Evolutionary conservation across 331 rosid species (phyloP).

Genomic region (Stylosanthes scabra): DNA sequence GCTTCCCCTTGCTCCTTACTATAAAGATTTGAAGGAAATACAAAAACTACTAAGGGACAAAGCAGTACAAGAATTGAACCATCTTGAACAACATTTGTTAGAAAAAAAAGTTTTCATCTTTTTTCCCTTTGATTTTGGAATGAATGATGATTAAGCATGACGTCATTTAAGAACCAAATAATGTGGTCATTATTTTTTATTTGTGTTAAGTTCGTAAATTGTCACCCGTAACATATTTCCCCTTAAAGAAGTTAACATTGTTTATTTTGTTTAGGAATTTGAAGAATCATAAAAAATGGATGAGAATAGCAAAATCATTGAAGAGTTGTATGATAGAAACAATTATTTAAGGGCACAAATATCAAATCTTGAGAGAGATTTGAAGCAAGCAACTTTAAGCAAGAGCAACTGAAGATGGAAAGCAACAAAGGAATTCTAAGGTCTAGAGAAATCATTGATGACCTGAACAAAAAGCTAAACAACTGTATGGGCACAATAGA

Average conservation of each 20-base stretch:
- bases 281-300: slow-evolving; percentile 99
- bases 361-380: slow-evolving; percentile 70
- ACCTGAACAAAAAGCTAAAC: slow-evolving; percentile 75
- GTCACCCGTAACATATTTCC: slow-evolving; percentile 5
- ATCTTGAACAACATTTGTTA: slow-evolving; percentile 95
- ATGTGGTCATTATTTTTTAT: not conserved
- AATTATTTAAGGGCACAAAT: slow-evolving; percentile 66
- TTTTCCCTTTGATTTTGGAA: slow-evolving; percentile 18
- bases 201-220: slow-evolving; percentile 14
- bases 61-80: slow-evolving; percentile 74
- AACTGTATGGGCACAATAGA: slow-evolving; percentile 69
- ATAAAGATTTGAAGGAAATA: slow-evolving; percentile 70
- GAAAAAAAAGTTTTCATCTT: slow-evolving; percentile 72
- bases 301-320: slow-evolving; percentile 89
- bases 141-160: slow-evolving; percentile 19
- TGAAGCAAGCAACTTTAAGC: slow-evolving; percentile 74
- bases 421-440: slow-evolving; percentile 64
- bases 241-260: slow-evolving; percentile 32
- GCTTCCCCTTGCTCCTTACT: too few relatives aligned
- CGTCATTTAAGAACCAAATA: slow-evolving; percentile 6
- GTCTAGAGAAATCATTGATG: slow-evolving; percentile 74
- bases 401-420: slow-evolving; percentile 65
- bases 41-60: slow-evolving; percentile 77
- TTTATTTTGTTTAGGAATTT: slow-evolving; percentile 66
- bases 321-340: slow-evolving; percentile 70